Percentiles rank a stretch among this genome's conserved stretches.
phyloP scores from a whole-genome alignment of 2,329 filamentous ascomycete species.

The Penicillium sclerotigenum region DNA sequence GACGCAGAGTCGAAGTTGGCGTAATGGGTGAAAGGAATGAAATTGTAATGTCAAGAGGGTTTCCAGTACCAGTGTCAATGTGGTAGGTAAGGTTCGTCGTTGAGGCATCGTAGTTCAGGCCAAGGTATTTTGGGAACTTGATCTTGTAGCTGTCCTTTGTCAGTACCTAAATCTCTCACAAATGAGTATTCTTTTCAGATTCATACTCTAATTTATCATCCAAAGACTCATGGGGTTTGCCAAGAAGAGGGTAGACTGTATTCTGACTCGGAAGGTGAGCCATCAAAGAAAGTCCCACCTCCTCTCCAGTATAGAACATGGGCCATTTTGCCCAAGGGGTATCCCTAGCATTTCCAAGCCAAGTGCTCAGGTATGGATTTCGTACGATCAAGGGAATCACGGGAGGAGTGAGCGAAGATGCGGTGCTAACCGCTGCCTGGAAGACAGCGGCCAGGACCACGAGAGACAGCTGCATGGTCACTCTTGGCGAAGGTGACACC shows the following conservation, averaged over 20 bases:
- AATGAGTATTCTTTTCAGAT: background rate
- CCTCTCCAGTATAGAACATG: constrained; percentile 74
- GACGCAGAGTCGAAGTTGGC: constrained; percentile 73
- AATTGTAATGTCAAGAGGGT: constrained; percentile 54
- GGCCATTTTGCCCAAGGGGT: constrained; percentile 81
- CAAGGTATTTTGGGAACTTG: constrained; percentile 57
- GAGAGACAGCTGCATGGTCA: constrained; percentile 33
- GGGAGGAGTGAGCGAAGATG: constrained; percentile 58
- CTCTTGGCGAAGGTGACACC: background rate
- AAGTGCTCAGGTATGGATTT: constrained; percentile 74
- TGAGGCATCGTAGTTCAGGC: constrained; percentile 65
- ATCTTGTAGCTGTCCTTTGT: constrained; percentile 51
- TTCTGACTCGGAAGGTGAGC: constrained; percentile 60
- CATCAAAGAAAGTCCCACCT: constrained; percentile 63
- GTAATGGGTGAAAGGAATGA: constrained; percentile 75
- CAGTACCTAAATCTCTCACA: constrained; percentile 1
- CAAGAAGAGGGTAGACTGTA: constrained; percentile 62
- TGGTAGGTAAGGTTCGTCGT: constrained; percentile 67
- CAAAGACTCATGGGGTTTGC: constrained; percentile 64
- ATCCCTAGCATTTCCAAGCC: constrained; percentile 68
- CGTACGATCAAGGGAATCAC: constrained; percentile 71
- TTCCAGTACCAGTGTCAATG: constrained; percentile 48
- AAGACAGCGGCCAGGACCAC: constrained; percentile 35
- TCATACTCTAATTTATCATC: constrained; percentile 39
- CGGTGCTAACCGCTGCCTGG: constrained; percentile 44